phyloP scores from a whole-genome alignment of 1,284 basidiomycete species.

The Ceratobasidium sp. region DNA sequence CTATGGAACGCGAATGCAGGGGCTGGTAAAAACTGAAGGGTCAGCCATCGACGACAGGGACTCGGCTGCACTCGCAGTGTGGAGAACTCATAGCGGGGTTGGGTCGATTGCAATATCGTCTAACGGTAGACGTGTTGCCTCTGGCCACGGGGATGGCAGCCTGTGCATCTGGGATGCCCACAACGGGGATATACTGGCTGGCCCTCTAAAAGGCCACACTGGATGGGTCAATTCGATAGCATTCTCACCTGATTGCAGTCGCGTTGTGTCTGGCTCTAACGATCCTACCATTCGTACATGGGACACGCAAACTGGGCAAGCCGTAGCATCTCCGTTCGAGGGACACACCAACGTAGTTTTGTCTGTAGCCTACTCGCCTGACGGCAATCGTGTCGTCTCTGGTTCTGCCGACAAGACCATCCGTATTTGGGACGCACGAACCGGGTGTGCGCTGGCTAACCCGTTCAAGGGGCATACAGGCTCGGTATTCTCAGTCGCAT shows the following conservation, averaged over 20 bases:
- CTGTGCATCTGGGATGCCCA: slow-evolving; percentile 34
- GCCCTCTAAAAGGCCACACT: not conserved
- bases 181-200: not conserved
- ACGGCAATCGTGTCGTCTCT: slow-evolving; percentile 16
- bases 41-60: not conserved
- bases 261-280: not conserved
- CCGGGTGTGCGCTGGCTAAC: not conserved
- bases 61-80: not conserved
- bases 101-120: slow-evolving; percentile 18
- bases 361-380: slow-evolving; percentile 11
- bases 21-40: not conserved
- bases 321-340: not conserved
- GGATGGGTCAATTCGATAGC: not conserved
- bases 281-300: not conserved
- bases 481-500: not conserved
- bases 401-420: slow-evolving; percentile 8
- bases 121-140: slow-evolving; percentile 15
- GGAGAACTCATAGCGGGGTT: not conserved
- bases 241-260: not conserved
- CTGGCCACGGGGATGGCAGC: not conserved
- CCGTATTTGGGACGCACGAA: slow-evolving; percentile 17
- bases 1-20: not conserved
- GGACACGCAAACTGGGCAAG: not conserved
- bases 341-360: not conserved
- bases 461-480: not conserved